phyloP scores from a whole-genome alignment of 306 rosid genomes.

The Trifolium fragiferum region DNA sequence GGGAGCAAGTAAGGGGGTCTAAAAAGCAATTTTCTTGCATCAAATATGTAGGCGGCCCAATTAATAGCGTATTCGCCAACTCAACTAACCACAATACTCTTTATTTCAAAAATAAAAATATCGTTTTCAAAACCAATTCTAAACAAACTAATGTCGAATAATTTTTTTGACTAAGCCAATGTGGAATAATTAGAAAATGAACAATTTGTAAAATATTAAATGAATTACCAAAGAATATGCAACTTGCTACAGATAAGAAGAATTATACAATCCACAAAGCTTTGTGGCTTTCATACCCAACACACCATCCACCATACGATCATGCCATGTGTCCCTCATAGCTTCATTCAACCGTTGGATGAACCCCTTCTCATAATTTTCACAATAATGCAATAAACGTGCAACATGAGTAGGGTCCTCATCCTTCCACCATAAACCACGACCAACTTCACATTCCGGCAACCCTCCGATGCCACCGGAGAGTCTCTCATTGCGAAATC shows the following conservation, averaged over 20 bases:
- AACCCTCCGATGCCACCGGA: background rate
- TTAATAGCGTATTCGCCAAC: background rate
- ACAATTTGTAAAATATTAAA: background rate
- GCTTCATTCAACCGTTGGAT: conserved; percentile 71
- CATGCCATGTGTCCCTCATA: conserved; percentile 63
- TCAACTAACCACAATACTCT: background rate
- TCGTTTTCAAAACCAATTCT: conserved; percentile 23
- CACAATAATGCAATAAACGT: conserved; percentile 47
- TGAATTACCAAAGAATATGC: background rate
- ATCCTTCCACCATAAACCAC: conserved; percentile 61
- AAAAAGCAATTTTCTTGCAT: no score
- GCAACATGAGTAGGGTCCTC: conserved; percentile 54
- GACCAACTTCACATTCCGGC: conserved; percentile 38
- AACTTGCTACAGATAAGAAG: conserved; percentile 4
- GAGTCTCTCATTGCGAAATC: conserved; percentile 31
- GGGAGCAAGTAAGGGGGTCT: no score
- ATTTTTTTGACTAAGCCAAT: background rate
- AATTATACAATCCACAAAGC: conserved; percentile 44
- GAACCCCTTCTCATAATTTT: conserved; percentile 53
- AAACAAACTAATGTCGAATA: background rate
- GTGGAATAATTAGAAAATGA: background rate
- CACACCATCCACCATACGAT: conserved; percentile 52
- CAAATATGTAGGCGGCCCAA: background rate
- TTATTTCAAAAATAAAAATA: background rate
- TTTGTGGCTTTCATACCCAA: conserved; percentile 45